phyloP scores from a whole-genome alignment of 805 yeast species.

The Candida alai region DNA sequence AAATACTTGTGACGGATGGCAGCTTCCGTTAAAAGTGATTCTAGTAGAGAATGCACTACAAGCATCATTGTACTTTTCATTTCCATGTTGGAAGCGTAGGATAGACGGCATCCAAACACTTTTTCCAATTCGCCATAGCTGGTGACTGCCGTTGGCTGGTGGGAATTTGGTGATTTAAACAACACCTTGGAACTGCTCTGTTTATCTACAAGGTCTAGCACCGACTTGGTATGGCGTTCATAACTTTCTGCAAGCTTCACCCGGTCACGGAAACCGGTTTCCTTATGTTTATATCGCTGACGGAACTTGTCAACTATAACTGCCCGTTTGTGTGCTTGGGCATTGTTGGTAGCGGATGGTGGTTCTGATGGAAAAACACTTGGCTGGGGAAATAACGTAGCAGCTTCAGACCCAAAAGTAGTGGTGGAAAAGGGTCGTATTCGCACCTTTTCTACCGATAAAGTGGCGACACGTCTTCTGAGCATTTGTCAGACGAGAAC shows the following conservation, averaged over 20 bases:
- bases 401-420: no score
- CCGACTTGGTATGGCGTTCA: conserved; percentile 2
- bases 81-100: conserved; percentile 16
- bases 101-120: conserved; percentile 1
- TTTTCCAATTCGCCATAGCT: conserved; percentile 3
- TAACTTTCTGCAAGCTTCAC: conserved; percentile 5
- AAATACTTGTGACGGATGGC: conserved; percentile 12
- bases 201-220: conserved; percentile 6
- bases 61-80: conserved; percentile 21
- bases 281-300: no score
- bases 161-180: background rate
- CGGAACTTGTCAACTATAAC: no score
- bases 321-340: no score
- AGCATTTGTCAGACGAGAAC: no score
- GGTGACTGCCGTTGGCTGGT: background rate
- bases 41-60: conserved; percentile 20
- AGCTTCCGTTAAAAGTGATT: conserved; percentile 22
- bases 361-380: no score
- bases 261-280: no score
- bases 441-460: no score
- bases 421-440: no score
- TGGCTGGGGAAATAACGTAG: no score
- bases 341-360: no score
- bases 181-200: background rate
- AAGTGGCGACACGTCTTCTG: no score